Evolutionary conservation across 2,329 filamentous ascomycete species (phyloP).

Genomic region (Gyromitra esculenta): DNA sequence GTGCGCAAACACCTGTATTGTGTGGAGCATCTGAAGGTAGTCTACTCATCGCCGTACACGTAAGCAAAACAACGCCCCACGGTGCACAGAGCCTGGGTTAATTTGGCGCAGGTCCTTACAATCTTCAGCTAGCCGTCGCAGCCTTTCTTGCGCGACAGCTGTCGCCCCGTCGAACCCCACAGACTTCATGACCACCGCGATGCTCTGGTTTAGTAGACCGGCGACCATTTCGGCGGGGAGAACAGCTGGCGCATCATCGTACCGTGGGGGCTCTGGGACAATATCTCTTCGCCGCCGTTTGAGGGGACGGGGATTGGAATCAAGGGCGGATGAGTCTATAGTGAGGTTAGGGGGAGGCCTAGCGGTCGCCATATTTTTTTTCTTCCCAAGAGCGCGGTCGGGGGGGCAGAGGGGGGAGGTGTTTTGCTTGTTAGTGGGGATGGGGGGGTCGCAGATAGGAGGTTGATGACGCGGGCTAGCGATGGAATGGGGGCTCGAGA

Average conservation of each 20-base stretch:
- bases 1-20: constrained; percentile 46
- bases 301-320: constrained; percentile 32
- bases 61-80: constrained; percentile 5
- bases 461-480: background rate
- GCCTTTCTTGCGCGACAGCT: constrained; percentile 46
- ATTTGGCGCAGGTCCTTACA: constrained; percentile 30
- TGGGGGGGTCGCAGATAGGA: background rate
- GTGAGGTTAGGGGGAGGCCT: constrained; percentile 33
- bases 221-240: constrained; percentile 51
- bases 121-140: constrained; percentile 51
- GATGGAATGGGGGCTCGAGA: constrained; percentile 7
- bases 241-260: constrained; percentile 47
- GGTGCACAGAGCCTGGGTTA: background rate
- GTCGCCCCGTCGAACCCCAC: constrained; percentile 50
- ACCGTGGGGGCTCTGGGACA: constrained; percentile 39
- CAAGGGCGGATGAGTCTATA: constrained; percentile 32
- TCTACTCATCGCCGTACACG: constrained; percentile 33
- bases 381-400: background rate
- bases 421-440: constrained; percentile 5
- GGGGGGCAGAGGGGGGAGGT: background rate
- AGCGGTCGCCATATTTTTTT: constrained; percentile 26
- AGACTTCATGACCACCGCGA: constrained; percentile 49
- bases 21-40: constrained; percentile 53
- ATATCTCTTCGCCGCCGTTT: constrained; percentile 50
- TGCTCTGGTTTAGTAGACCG: constrained; percentile 47